Conservation (phyloP, 495 filamentous ascomycete species). For the Aspergillus avenaceus region DNA sequence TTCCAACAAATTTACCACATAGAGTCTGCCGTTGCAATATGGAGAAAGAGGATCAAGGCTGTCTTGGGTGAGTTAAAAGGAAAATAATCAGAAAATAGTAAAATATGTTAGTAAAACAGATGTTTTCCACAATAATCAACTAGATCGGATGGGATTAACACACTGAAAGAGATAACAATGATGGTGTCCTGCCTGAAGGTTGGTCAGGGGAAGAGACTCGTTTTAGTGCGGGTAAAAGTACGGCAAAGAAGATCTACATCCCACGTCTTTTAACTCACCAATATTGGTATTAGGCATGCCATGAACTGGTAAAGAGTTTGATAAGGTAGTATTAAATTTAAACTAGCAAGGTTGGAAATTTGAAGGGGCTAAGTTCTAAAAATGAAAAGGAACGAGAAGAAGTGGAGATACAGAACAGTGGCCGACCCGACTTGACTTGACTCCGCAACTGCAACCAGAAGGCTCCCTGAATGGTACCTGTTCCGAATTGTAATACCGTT, state of each 20-base stretch:
- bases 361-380: slow-evolving; percentile 3
- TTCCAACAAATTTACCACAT: neutral
- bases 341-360: slow-evolving; percentile 3
- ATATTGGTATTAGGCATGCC: slow-evolving; percentile 5
- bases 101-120: neutral
- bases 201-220: slow-evolving; percentile 12
- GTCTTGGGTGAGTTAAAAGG: no score
- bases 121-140: slow-evolving; percentile 1
- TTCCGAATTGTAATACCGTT: no score
- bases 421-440: neutral
- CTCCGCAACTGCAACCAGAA: neutral
- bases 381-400: slow-evolving; percentile 6
- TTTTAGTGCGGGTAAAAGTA: neutral
- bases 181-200: slow-evolving; percentile 4
- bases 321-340: slow-evolving; percentile 2
- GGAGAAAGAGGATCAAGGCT: neutral
- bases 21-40: no score
- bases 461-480: neutral
- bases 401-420: slow-evolving; percentile 51
- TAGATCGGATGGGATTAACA: neutral
- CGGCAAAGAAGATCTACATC: neutral
- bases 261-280: slow-evolving; percentile 1
- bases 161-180: neutral
- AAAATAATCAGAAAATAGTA: neutral
- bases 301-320: neutral